These are phyloP conservation scores for Phytophthora sp. DNA, from an alignment of 352 stramenopile species.

Conservation along the genomic window DNA sequence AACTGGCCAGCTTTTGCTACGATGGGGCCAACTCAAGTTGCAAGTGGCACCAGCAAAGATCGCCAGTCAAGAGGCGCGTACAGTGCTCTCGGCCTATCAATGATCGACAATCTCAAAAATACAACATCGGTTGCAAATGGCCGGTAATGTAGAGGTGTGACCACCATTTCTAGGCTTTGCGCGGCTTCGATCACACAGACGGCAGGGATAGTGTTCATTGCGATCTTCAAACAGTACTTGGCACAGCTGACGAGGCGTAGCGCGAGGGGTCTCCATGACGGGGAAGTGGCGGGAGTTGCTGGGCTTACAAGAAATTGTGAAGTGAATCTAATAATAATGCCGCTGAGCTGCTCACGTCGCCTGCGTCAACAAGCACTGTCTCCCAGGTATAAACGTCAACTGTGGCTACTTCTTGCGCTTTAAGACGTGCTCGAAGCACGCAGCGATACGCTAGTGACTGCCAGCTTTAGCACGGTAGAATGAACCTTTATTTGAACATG, in stretches of 20 bases:
- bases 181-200: neutral
- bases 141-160: neutral
- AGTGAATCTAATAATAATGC: neutral
- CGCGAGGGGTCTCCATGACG: neutral
- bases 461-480: neutral
- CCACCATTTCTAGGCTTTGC: neutral
- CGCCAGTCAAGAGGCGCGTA: too few species aligned
- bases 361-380: too few species aligned
- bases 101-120: neutral
- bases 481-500: conserved; percentile 3
- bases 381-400: neutral
- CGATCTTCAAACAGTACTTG: neutral
- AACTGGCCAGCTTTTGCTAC: neutral
- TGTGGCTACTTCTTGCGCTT: neutral
- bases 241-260: neutral
- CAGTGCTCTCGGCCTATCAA: neutral
- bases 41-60: neutral
- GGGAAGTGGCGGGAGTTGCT: neutral
- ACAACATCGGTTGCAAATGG: neutral
- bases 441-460: too few species aligned
- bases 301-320: neutral
- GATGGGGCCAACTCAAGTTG: neutral
- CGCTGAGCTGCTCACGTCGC: too few species aligned
- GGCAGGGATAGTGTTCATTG: neutral
- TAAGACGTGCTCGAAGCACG: too few species aligned